phyloP scores from a whole-genome alignment of 2,329 filamentous ascomycete species.

The Taxawa tesnikishii region DNA sequence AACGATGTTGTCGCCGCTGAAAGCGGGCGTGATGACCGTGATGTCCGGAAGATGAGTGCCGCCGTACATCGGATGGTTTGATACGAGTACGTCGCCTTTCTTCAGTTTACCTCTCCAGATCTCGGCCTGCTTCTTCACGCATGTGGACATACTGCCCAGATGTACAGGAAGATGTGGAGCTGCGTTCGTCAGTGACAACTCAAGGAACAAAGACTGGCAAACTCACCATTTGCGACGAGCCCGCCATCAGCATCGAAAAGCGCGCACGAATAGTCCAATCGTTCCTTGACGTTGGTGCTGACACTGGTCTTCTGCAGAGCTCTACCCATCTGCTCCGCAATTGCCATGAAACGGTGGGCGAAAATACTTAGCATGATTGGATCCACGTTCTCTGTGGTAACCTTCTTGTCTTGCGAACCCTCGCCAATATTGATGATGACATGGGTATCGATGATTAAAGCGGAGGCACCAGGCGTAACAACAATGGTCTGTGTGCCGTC shows the following conservation, averaged over 20 bases:
- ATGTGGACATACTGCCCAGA: constrained; percentile 75
- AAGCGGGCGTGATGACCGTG: constrained; percentile 68
- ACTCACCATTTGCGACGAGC: constrained; percentile 54
- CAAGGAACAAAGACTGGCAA: neutral
- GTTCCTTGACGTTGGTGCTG: constrained; percentile 70
- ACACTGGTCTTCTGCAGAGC: constrained; percentile 70
- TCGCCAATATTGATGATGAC: constrained; percentile 76
- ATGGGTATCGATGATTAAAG: constrained; percentile 71
- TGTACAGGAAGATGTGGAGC: constrained; percentile 71
- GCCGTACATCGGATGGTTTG: constrained; percentile 74
- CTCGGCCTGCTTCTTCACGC: constrained; percentile 63
- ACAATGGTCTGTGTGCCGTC: constrained; percentile 89
- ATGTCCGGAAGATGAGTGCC: constrained; percentile 78
- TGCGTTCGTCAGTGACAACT: neutral
- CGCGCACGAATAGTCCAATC: constrained; percentile 73
- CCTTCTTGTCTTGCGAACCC: constrained; percentile 33
- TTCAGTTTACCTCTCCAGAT: constrained; percentile 72
- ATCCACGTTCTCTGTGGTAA: constrained; percentile 48
- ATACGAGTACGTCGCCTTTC: constrained; percentile 69
- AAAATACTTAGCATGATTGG: constrained; percentile 71
- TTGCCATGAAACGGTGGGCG: constrained; percentile 73
- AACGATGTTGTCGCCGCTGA: constrained; percentile 61
- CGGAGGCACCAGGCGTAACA: constrained; percentile 65
- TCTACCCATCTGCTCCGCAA: constrained; percentile 74
- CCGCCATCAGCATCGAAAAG: constrained; percentile 66